Evolutionary conservation across 139 green algal species (phyloP), one percentile per base, ranked within the genome.

Genomic region (Ostreobium quekettii): DNA sequence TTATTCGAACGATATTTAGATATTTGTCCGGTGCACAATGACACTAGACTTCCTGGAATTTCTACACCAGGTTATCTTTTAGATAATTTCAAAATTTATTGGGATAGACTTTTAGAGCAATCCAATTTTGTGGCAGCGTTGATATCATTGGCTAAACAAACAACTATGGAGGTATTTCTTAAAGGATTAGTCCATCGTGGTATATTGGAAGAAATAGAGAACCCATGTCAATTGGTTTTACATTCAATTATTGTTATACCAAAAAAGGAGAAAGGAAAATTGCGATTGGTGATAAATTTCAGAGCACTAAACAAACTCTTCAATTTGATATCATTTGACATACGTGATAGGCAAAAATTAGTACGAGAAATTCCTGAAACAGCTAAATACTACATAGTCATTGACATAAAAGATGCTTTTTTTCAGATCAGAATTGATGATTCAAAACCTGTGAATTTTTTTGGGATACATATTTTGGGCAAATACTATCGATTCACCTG

Each of bases 381-480:
- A 7, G 7, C 49, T 62, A 8, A 28, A 37, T 11, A 37, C 15
- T 62, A 37, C 15, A 62, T 6, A 11, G 33, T 28, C 6, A 62
- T 62, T 62, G 49, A 62, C 15, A 62, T 62, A 11, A 62, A 62
- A 62, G 49, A 62, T 62, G 49, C 49, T 22, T 62, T 62, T 62
- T 62, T 62, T 22, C 49, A 62, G 15, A 62, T 62, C 15, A 7
- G n/a, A n/a, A n/a, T n/a, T n/a, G n/a, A n/a, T n/a, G n/a, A n/a
- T n/a, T n/a, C n/a, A n/a, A n/a, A n/a, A n/a, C n/a, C n/a, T n/a
- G n/a, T n/a, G n/a, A n/a, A n/a, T n/a, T n/a, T n/a, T n/a, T n/a
- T n/a, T n/a, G n/a, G n/a, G n/a, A n/a, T n/a, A n/a, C n/a, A n/a
- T n/a, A n/a, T n/a, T n/a, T n/a, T n/a, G n/a, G n/a, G n/a, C n/a